phyloP scores from a whole-genome alignment of 306 rosid species.

The Rosa multiflora region DNA sequence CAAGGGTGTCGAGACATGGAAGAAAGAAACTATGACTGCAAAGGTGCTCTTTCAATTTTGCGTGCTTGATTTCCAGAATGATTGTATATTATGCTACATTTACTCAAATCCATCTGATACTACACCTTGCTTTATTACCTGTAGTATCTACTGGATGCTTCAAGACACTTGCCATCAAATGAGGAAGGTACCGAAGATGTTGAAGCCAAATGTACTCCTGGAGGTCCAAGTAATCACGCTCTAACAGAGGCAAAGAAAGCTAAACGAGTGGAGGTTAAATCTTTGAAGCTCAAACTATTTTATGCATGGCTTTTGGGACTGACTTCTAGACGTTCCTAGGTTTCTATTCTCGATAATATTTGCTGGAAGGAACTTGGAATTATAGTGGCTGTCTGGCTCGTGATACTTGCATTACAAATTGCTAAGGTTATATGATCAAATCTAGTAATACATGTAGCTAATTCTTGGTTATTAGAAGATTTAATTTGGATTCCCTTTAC shows the following conservation, averaged over 20 bases:
- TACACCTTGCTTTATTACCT: neutral
- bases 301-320: constrained; percentile 10
- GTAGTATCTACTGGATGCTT: constrained; percentile 48
- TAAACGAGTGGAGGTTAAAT: constrained; percentile 23
- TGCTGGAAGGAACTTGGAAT: constrained; percentile 72
- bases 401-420: constrained; percentile 63
- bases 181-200: constrained; percentile 47
- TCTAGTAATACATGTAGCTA: neutral
- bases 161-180: constrained; percentile 35
- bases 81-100: neutral
- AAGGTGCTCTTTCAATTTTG: constrained; percentile 31
- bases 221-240: constrained; percentile 30
- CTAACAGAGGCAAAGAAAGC: constrained; percentile 27
- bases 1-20: constrained; percentile 71
- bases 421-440: constrained; percentile 43
- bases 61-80: constrained; percentile 21
- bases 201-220: constrained; percentile 47
- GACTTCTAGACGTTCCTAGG: constrained; percentile 34
- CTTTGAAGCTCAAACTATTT: constrained; percentile 4
- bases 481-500: constrained; percentile 5
- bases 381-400: constrained; percentile 62
- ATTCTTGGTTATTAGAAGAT: neutral
- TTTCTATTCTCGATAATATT: constrained; percentile 47
- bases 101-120: neutral
- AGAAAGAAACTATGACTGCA: constrained; percentile 63